Percentiles rank a stretch among this genome's conserved stretches.
Conservation (phyloP, 768 basidiomycete species). For the Phaeotremella skinneri region DNA sequence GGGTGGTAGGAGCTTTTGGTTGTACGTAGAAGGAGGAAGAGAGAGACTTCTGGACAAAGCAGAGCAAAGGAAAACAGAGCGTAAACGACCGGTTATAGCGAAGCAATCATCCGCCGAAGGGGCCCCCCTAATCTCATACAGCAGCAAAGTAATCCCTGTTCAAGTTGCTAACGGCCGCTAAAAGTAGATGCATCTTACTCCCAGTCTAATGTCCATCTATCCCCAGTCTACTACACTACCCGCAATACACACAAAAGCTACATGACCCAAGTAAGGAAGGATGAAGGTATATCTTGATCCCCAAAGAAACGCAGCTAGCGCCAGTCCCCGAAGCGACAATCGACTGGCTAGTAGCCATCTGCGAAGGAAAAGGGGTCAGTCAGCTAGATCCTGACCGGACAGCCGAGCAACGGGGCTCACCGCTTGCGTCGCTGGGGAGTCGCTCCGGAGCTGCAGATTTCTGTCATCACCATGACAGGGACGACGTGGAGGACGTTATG, state of each 20-base stretch:
- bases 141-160: too few relatives aligned
- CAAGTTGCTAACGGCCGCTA: too few relatives aligned
- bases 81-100: too few relatives aligned
- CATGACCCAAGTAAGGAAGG: background rate
- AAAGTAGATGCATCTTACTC: too few relatives aligned
- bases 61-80: too few relatives aligned
- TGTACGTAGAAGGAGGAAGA: too few relatives aligned
- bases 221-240: background rate
- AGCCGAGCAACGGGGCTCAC: background rate
- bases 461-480: conserved; percentile 16
- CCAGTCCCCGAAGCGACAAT: background rate
- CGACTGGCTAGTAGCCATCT: background rate
- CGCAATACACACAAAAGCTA: background rate
- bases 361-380: background rate
- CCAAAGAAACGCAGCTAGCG: background rate
- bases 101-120: too few relatives aligned
- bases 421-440: background rate
- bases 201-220: too few relatives aligned
- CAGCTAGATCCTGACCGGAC: too few relatives aligned
- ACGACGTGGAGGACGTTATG: conserved; percentile 54
- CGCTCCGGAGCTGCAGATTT: conserved; percentile 2
- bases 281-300: background rate
- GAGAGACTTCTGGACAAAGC: too few relatives aligned
- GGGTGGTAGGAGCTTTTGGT: too few relatives aligned
- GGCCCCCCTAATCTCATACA: too few relatives aligned